These are phyloP conservation scores for Huntiella bhutanensis DNA, from an alignment of 2,329 filamentous ascomycete genomes.

Conservation along the genomic window DNA sequence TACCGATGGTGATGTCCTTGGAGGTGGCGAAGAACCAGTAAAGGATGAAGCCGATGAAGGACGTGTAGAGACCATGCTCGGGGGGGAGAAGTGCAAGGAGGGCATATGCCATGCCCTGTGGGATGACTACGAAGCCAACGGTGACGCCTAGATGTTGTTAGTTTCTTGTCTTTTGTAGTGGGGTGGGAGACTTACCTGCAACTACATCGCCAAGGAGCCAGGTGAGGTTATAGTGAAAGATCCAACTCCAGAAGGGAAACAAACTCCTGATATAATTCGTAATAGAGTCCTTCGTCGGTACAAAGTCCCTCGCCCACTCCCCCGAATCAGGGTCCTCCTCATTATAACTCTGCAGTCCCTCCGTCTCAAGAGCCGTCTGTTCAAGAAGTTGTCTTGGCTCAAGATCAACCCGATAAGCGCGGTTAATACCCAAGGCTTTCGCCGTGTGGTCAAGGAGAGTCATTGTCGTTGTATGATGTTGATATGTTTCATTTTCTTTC, in stretches of 20 bases:
- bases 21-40: constrained; percentile 99
- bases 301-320: constrained; percentile 8
- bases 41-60: constrained; percentile 83
- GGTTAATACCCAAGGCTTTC: constrained; percentile 17
- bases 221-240: constrained; percentile 28
- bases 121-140: constrained; percentile 42
- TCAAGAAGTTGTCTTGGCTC: constrained; percentile 16
- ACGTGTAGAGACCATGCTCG: constrained; percentile 43
- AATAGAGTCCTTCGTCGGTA: constrained; percentile 7
- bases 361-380: constrained; percentile 14
- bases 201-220: constrained; percentile 30
- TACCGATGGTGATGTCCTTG: constrained; percentile 94
- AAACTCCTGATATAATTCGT: constrained; percentile 21
- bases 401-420: constrained; percentile 15
- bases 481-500: too few species aligned
- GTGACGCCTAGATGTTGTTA: constrained; percentile 44
- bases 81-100: constrained; percentile 27
- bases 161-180: not conserved
- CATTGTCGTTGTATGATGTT: too few species aligned
- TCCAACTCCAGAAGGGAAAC: constrained; percentile 31
- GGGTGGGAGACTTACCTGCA: constrained; percentile 41
- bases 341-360: constrained; percentile 11
- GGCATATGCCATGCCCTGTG: constrained; percentile 35
- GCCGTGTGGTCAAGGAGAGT: constrained; percentile 7
- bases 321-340: constrained; percentile 7